A percentile compares a stretch with the other conserved stretches of the same genome.
These are phyloP conservation scores for Spiromastix sp. DNA, from an alignment of 2,329 filamentous ascomycete genomes.

Conservation along the genomic window DNA sequence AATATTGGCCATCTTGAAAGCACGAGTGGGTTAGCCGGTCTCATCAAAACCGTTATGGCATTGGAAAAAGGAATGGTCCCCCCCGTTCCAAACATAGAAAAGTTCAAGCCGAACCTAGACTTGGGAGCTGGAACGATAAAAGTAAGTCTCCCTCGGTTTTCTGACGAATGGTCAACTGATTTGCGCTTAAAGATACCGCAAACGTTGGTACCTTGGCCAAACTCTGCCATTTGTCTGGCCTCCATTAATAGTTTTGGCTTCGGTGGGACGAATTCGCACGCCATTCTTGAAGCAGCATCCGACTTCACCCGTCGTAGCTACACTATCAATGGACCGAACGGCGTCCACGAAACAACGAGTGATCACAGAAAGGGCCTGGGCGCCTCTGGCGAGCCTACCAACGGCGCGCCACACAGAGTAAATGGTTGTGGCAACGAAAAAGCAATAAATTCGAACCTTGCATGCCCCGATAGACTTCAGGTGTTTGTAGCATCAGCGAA, in stretches of 20 bases:
- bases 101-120: not conserved
- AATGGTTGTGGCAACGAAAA: not conserved
- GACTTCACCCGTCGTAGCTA: not conserved
- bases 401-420: not conserved
- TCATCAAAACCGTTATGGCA: slow-evolving; percentile 17
- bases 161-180: no score
- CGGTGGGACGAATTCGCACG: slow-evolving; percentile 25
- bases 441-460: not conserved
- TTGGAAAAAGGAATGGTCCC: slow-evolving; percentile 17
- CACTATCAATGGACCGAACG: not conserved
- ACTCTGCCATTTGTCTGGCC: slow-evolving; percentile 6
- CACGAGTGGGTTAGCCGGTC: slow-evolving; percentile 17
- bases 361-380: not conserved
- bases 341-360: not conserved
- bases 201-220: slow-evolving; percentile 19
- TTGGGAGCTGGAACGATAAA: slow-evolving; percentile 2
- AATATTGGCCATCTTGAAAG: slow-evolving; percentile 20
- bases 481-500: not conserved
- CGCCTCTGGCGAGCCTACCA: not conserved
- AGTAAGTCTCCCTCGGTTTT: no score
- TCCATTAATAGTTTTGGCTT: slow-evolving; percentile 28
- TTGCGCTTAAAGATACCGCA: slow-evolving; percentile 17
- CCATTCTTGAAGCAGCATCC: slow-evolving; percentile 20
- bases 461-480: not conserved
- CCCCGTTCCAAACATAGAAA: slow-evolving; percentile 13